Conservation (phyloP, 495 filamentous ascomycete genomes). For the Friedmanniomyces endolithicus region DNA sequence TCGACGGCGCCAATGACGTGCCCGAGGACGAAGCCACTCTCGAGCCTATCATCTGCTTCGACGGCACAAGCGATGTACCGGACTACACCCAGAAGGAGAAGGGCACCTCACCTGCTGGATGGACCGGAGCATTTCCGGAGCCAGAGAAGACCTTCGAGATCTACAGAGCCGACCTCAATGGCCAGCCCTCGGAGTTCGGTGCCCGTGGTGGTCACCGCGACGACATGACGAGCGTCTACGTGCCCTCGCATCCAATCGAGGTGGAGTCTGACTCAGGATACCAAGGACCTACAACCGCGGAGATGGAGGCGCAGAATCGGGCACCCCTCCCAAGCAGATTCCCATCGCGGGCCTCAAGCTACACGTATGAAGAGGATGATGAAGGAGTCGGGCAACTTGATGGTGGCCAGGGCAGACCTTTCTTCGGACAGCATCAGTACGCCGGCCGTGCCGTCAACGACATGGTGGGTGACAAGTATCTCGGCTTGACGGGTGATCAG, state of each 20-base stretch:
- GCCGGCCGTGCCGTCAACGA: neutral
- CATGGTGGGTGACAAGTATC: slow-evolving; percentile 2
- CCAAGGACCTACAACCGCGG: too few relatives aligned
- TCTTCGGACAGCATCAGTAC: neutral
- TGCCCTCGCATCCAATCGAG: too few relatives aligned
- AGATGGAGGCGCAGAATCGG: too few relatives aligned
- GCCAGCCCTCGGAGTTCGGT: neutral
- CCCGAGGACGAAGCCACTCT: neutral
- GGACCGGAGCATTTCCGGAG: too few relatives aligned
- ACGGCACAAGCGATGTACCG: slow-evolving; percentile 27
- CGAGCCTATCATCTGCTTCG: neutral
- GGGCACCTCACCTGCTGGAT: too few relatives aligned
- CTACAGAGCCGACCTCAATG: neutral
- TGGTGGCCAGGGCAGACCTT: neutral
- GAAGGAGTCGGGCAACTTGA: neutral
- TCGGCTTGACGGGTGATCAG: neutral
- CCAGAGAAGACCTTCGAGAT: neutral
- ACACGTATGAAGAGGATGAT: too few relatives aligned
- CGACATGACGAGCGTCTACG: neutral
- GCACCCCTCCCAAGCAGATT: too few relatives aligned
- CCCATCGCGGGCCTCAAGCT: too few relatives aligned
- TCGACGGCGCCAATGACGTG: slow-evolving; percentile 13
- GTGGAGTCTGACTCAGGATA: too few relatives aligned
- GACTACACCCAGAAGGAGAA: neutral
- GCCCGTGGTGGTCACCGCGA: neutral